Evolutionary conservation across 2,329 filamentous ascomycete genomes (phyloP), one percentile per base, ranked within the genome.

Genomic region (Fusarium anthophilum): DNA sequence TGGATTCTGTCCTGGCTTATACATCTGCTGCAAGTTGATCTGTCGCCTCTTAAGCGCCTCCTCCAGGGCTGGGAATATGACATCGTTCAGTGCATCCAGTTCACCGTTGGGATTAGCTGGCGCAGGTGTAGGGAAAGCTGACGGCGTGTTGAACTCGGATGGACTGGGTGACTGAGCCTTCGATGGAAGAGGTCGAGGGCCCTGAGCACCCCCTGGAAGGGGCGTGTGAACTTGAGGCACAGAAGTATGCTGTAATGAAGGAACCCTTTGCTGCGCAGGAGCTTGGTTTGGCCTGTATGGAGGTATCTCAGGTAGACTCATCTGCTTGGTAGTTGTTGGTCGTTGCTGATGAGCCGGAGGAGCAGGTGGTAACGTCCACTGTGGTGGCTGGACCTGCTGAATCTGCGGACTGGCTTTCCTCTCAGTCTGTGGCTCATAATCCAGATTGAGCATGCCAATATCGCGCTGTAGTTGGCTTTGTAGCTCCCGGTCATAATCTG

Each of bases 61-160:
- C 82, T 98, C 95, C 5, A 99, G 88, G 5, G 96, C 96, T 2
- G 96, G 96, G 72, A 98, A 91, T 43, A 99, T 94, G 57, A 99
- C 96, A 76, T 96, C 94, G 79, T 93, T 94, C 3, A 98, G 88
- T 5, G 95, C 95, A 60, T 97, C 96, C 28, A 97, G 88, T 66
- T 97, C 93, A 18, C 89, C 91, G 63, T 90, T 89, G 30, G 89
- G 83, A 69, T 89, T 90, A 5, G 87, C 79, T 2, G 90, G 88
- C 3, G 89, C 86, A 12, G 87, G 87, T 30, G 87, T 85, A 8
- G 90, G 90, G 77, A 91, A 91, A 5, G 88, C 83, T 17, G 86
- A 84, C 8, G 86, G 83, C 22, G 85, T 79, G 3, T 75, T 78
- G 22, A 72, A 74, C 18, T 84, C 83, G 3, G 79, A 77, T 20